Base-by-base conservation (phyloP, 306 rosid species). In the Carpinus viminea region DNA sequence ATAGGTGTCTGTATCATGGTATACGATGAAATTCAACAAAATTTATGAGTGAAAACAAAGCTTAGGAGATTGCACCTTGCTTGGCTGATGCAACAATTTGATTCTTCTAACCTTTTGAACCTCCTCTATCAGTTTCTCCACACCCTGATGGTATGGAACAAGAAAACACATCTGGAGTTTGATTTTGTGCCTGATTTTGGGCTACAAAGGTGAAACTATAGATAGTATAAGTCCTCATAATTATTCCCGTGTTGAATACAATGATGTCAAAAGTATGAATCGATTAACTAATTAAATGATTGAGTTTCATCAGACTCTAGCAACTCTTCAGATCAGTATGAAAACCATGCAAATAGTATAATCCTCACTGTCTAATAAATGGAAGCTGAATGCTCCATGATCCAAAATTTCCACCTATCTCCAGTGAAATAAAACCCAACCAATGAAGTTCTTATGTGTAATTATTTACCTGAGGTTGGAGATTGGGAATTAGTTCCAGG, bases 101-200 rank as follows among this genome's bases (percentile, higher is more conserved):
- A 95, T 95, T 92, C 97, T 92, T 81, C 97, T 87, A 54, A 93
- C 95, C 81, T 95, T 93, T 81, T 95, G 98, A 88, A 95, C 97
- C 90, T 91, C 97, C 84, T 91, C 97, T 52, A 88, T 76, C 17
- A 95, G 87, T 59, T 87, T 95, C 78, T 92, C 97, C 79, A 91
- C 93, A 74, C 91, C 90, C 97, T 95, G 85, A 50, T 59, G 50
- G 52, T 46, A 70, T 20, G 79, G 62, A 83, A 80, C 43, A 81
- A 31, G 34, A 31, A 31, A 31, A 31, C 34, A 31, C 34, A 31
- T 31, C 34, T 31, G 34, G 34, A 31, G 34, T 31, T 31, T 31
- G 34, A 31, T 2, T 31, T 31, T 31, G 2, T 31, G 71, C 75
- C 89, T 78, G 89, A 81, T 46, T 82, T 91, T 75, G 91, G 69